Base-by-base conservation (phyloP, 257 asterid genomes). In the Catharanthus roseus region DNA sequence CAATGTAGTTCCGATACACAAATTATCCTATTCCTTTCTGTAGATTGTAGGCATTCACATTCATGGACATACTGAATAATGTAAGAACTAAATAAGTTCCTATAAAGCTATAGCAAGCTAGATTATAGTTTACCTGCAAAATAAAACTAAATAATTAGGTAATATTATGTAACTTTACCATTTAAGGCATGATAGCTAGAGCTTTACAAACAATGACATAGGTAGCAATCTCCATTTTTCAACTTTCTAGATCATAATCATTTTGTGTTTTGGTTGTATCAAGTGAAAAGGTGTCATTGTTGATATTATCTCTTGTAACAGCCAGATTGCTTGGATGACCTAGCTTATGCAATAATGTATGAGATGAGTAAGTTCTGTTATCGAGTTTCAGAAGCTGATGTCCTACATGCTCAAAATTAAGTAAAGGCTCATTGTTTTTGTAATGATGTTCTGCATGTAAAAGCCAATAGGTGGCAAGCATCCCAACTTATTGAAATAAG, bases 281-380 rank as follows among this genome's bases (percentile, higher is more conserved):
- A 55, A 55, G 36, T 10, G 19, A 26, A 49, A 23, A 26, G 23
- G 41, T 62, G 26, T 47, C 10, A 51, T n/a, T 54, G 19, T 36
- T 39, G 6, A 63, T 33, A 68, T 50, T 33, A 34, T 69, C 41
- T 15, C 61, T 42, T 28, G 55, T 80, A 68, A 57, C 90, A 91
- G 97, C 96, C 96, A 49, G 97, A 91, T 62, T 81, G 86, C 83
- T 81, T 91, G 89, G 90, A 82, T 69, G 97, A 91, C 74, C 80
- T 91, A 77, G 83, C 96, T 36, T 86, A 80, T 76, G 83, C 85
- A 67, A 89, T 91, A 62, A 89, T 91, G 96, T 80, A 86, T 91
- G 91, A 84, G 79, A 9, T 88, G 15, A 86, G 89, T 78, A 88
- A 85, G 76, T 77, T 89, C 49, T 79, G 89, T 55, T 92, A 92